Base-by-base conservation (phyloP, 2,329 filamentous ascomycete genomes). In the Tolypocladium sp. region DNA sequence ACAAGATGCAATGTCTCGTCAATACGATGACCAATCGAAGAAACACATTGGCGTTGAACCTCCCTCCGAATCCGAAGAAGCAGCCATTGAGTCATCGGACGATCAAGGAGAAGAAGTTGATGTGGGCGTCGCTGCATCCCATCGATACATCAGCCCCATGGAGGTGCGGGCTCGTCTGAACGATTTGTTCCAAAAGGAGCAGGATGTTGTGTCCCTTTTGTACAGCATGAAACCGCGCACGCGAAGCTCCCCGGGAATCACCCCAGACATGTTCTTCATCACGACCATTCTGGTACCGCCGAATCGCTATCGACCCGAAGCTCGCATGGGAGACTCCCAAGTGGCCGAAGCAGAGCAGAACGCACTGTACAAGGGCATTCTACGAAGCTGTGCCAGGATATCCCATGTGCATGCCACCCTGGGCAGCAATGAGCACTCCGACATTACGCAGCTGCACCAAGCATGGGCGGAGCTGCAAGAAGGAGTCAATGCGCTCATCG, bases 181-280 rank as follows among this genome's bases (percentile, higher is more conserved):
- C 5, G 80, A 92, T 60, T 80, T 99, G 1, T 97, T 97, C 69
- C 83, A 91, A 63, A 90, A 91, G 62, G 94, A 99, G 69, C 84
- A 88, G 62, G 91, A 96, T 51, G 81, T 99, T 40, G 72, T 97
- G 51, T 81, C 86, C 20, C 79, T 97, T n/a, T 77, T 99, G 6
- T 99, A 97, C 75, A 89, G 87, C 69, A 88, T 90, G n/a, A 86
- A 88, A 59, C 85, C 87, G 5, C 71, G 73, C 10, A 77, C 81
- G 5, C 86, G 84, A 69, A 83, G 81, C 59, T 74, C 79, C 42
- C 74, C 75, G 8, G 76, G 77, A n/a, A 77, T 91, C n/a, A 85
- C 79, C 2, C 84, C 91, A 2, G 89, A 96, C 65, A 96, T 97
- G 87, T 97, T 99, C 76, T 99, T 99, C 75, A 80, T 97, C 59